A percentile compares a stretch with the other conserved stretches of the same genome.
phyloP scores from a whole-genome alignment of 2,329 filamentous ascomycete genomes.

The Calonectria montana region DNA sequence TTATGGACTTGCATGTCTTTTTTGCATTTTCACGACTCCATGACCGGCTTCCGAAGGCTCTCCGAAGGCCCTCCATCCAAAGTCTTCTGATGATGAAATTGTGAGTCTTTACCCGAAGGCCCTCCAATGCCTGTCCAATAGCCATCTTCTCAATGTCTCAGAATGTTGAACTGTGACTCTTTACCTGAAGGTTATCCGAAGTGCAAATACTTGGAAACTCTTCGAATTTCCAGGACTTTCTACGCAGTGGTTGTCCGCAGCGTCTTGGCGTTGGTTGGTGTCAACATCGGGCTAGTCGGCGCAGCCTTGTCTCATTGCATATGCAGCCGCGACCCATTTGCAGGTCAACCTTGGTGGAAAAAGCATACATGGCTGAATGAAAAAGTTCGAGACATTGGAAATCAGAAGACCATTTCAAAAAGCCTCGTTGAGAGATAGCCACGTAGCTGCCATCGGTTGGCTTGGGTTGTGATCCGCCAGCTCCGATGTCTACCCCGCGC shows the following conservation, averaged over 20 bases:
- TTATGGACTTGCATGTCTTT: too few species aligned
- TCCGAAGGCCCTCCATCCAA: background rate
- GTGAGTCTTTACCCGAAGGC: background rate
- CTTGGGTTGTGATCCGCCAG: background rate
- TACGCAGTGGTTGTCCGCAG: background rate
- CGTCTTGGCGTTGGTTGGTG: slow-evolving; percentile 12
- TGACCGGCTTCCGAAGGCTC: background rate
- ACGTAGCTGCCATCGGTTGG: slow-evolving; percentile 11
- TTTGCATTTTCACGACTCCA: too few species aligned
- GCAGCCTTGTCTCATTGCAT: slow-evolving; percentile 28
- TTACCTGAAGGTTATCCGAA: background rate
- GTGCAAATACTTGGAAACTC: background rate
- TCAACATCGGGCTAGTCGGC: background rate
- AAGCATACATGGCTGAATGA: background rate
- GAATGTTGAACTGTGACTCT: background rate
- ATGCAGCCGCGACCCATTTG: slow-evolving; percentile 23
- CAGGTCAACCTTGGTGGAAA: slow-evolving; percentile 7
- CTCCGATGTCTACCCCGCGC: background rate
- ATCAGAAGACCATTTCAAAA: slow-evolving; percentile 17
- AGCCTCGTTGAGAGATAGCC: slow-evolving; percentile 12
- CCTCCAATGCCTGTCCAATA: background rate
- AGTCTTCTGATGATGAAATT: background rate
- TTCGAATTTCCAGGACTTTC: background rate
- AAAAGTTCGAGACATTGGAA: background rate
- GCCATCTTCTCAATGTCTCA: slow-evolving; percentile 12